Evolutionary conservation across 139 green algal species (phyloP).

Genomic region (Chlorella sp.): DNA sequence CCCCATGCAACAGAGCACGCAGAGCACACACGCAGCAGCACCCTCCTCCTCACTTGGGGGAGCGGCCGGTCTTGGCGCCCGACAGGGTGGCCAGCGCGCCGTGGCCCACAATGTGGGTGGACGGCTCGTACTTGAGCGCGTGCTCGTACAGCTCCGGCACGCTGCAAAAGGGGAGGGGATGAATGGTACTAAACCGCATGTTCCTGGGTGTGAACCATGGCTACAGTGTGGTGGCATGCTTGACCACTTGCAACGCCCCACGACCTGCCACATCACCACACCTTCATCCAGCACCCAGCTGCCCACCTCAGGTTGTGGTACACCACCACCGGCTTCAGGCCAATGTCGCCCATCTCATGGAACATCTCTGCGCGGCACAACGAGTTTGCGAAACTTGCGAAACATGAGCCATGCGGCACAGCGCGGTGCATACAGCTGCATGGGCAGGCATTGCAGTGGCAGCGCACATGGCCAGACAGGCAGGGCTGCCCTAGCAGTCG

Average conservation of each 20-base stretch:
- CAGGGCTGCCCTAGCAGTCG: no score
- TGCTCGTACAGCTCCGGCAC: slow-evolving; percentile 48
- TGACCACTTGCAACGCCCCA: not conserved
- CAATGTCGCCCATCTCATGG: slow-evolving; percentile 64
- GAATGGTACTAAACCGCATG: not conserved
- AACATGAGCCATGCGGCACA: no score
- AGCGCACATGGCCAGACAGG: no score
- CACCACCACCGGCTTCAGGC: slow-evolving; percentile 77
- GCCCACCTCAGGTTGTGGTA: slow-evolving; percentile 70
- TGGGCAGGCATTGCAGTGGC: no score
- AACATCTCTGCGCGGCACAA: slow-evolving; percentile 53
- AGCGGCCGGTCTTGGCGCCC: slow-evolving; percentile 90
- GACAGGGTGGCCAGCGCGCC: slow-evolving; percentile 84
- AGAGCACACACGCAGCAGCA: slow-evolving; percentile 55
- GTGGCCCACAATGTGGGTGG: slow-evolving; percentile 68
- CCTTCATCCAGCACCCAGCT: no score
- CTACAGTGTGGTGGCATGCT: not conserved
- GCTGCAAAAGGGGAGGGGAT: not conserved
- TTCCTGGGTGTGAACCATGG: not conserved
- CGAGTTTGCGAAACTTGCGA: no score
- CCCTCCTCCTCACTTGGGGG: slow-evolving; percentile 55
- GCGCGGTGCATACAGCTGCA: no score
- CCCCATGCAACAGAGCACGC: no score
- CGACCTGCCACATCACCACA: not conserved
- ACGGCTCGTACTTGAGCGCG: slow-evolving; percentile 73